Conservation (phyloP, 1,139 yeast genomes). For the Candida labiduridarum region DNA sequence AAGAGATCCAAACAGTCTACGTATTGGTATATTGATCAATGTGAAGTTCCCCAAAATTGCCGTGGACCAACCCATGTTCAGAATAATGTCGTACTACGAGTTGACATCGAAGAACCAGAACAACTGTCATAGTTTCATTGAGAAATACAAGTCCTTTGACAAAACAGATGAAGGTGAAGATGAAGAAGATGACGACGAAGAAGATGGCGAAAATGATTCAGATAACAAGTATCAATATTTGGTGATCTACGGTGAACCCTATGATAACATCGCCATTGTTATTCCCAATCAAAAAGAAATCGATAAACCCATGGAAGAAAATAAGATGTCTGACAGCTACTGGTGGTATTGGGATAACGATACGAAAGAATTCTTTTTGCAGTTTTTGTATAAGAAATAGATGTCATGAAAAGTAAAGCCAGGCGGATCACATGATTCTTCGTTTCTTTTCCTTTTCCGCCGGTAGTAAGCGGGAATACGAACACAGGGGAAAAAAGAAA, state of each 20-base stretch:
- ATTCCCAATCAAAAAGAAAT: slow-evolving; percentile 61
- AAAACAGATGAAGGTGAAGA: slow-evolving; percentile 11
- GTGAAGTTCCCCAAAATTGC: slow-evolving; percentile 56
- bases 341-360: slow-evolving; percentile 79
- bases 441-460: not conserved
- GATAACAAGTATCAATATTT: slow-evolving; percentile 56
- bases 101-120: slow-evolving; percentile 50
- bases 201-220: slow-evolving; percentile 33
- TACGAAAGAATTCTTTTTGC: slow-evolving; percentile 67
- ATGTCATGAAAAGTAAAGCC: not conserved
- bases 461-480: not conserved
- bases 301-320: slow-evolving; percentile 42
- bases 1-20: slow-evolving; percentile 57
- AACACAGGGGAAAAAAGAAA: not conserved
- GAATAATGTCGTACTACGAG: slow-evolving; percentile 77
- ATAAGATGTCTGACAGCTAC: slow-evolving; percentile 42
- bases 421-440: not conserved
- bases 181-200: slow-evolving; percentile 19
- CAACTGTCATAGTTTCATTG: slow-evolving; percentile 25
- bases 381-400: slow-evolving; percentile 52
- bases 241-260: slow-evolving; percentile 82
- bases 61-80: slow-evolving; percentile 57
- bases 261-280: slow-evolving; percentile 72
- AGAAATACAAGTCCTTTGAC: slow-evolving; percentile 10
- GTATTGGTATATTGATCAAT: slow-evolving; percentile 63